phyloP scores from a whole-genome alignment of 1,284 basidiomycete species.

The Apiotrichum siamense region DNA sequence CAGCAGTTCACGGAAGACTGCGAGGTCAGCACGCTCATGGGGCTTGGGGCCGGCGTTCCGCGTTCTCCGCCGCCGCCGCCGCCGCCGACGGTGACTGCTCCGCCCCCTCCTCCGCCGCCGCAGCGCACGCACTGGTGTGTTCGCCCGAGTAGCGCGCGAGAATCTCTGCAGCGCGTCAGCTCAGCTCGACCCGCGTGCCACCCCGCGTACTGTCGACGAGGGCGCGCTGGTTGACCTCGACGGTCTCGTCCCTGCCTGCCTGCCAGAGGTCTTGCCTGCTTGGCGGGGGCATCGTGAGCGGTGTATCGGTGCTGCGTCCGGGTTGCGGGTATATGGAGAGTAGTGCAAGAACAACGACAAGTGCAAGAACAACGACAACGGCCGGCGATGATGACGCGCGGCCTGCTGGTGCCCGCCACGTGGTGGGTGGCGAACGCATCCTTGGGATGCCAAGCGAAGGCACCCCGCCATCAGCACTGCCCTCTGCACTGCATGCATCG shows the following conservation, averaged over 20 bases:
- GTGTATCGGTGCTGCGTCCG: background rate
- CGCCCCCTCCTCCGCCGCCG: too few species aligned
- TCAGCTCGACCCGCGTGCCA: background rate
- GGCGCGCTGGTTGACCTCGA: conserved; percentile 92
- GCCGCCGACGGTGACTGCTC: too few species aligned
- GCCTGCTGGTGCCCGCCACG: background rate
- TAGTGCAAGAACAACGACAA: background rate
- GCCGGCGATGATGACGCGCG: background rate
- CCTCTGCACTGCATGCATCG: too few species aligned
- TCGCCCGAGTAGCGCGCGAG: conserved; percentile 91
- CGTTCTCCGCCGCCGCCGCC: too few species aligned
- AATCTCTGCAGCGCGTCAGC: conserved; percentile 52
- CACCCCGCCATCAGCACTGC: too few species aligned
- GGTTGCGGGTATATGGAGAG: too few species aligned
- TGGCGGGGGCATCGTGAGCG: conserved; percentile 22
- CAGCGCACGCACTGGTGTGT: conserved; percentile 59
- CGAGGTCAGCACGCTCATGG: conserved; percentile 3
- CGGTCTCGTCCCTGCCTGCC: conserved; percentile 42
- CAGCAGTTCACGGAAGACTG: conserved; percentile 82
- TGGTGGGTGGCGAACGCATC: background rate
- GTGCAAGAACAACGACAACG: background rate
- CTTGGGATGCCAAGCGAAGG: too few species aligned
- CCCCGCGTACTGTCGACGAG: conserved; percentile 66
- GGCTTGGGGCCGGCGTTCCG: background rate
- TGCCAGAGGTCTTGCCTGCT: conserved; percentile 38